Evolutionary conservation across 768 basidiomycete species (phyloP).

Genomic region (Termitomyces sp.): DNA sequence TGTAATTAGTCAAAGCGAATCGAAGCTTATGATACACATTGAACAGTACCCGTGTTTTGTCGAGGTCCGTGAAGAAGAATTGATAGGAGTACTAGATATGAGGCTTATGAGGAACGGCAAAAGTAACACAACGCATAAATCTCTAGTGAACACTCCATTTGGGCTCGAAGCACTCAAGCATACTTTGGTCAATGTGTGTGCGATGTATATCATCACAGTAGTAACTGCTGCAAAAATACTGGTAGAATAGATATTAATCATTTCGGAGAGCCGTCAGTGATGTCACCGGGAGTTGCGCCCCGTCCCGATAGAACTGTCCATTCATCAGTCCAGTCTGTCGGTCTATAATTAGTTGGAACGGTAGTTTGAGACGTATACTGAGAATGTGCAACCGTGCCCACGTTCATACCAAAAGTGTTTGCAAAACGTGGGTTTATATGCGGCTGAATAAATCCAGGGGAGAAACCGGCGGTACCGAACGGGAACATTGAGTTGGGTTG

Average conservation of each 20-base stretch:
- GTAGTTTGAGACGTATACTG: constrained; percentile 14
- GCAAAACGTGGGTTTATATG: constrained; percentile 86
- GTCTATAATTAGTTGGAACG: constrained; percentile 1
- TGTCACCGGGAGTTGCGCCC: constrained; percentile 12
- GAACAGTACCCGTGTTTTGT: background rate
- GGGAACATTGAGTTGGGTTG: constrained; percentile 20
- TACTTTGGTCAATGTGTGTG: background rate
- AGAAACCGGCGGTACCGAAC: constrained; percentile 14
- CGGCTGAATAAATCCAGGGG: constrained; percentile 52
- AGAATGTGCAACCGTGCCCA: constrained; percentile 23
- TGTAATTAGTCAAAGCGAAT: background rate
- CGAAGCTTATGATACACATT: background rate
- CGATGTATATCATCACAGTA: background rate
- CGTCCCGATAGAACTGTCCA: constrained; percentile 32
- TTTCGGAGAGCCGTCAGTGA: constrained; percentile 17
- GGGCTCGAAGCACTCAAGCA: background rate
- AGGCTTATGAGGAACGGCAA: background rate
- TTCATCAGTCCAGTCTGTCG: constrained; percentile 31
- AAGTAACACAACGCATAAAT: background rate
- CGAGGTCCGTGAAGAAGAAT: background rate
- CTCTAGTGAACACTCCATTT: background rate
- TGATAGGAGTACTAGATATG: background rate
- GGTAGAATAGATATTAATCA: constrained; percentile 1
- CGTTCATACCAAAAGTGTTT: constrained; percentile 53
- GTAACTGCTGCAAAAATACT: background rate